These are phyloP conservation scores for Sicyos baderoa DNA, from an alignment of 306 rosid genomes.

Conservation along the genomic window DNA sequence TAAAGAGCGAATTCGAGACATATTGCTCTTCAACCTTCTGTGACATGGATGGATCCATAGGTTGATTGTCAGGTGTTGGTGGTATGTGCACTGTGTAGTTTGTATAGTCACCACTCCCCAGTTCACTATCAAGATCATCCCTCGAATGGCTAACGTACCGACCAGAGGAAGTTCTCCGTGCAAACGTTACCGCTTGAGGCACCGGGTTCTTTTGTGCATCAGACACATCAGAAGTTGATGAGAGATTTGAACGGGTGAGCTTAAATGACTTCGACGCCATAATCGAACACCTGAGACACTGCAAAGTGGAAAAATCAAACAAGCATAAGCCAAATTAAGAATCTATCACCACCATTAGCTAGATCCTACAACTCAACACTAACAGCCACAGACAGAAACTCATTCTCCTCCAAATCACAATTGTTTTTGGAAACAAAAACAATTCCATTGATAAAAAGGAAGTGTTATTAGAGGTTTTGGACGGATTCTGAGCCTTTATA, in stretches of 20 bases:
- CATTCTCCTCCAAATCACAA: background rate
- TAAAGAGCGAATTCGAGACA: conserved; percentile 77
- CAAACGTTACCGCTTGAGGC: conserved; percentile 65
- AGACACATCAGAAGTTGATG: conserved; percentile 40
- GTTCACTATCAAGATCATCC: conserved; percentile 89
- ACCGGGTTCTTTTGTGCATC: conserved; percentile 51
- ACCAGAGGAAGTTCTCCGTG: conserved; percentile 73
- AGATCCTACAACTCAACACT: background rate
- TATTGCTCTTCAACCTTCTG: conserved; percentile 92
- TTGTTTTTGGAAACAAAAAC: no score
- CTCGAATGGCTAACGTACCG: conserved; percentile 72
- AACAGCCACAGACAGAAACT: background rate
- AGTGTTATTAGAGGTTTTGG: no score
- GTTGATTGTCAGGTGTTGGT: conserved; percentile 90
- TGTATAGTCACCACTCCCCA: conserved; percentile 61
- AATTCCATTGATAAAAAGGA: no score
- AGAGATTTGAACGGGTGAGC: conserved; percentile 48
- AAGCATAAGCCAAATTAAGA: conserved; percentile 5
- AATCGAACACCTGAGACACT: background rate
- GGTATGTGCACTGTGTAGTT: conserved; percentile 86
- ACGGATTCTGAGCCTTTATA: no score
- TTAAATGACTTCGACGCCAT: conserved; percentile 64
- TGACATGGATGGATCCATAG: conserved; percentile 61
- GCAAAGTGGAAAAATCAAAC: background rate
- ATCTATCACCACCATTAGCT: background rate